Base-by-base conservation (phyloP, 148 eudicot species). In the Polygonum maritimum region DNA sequence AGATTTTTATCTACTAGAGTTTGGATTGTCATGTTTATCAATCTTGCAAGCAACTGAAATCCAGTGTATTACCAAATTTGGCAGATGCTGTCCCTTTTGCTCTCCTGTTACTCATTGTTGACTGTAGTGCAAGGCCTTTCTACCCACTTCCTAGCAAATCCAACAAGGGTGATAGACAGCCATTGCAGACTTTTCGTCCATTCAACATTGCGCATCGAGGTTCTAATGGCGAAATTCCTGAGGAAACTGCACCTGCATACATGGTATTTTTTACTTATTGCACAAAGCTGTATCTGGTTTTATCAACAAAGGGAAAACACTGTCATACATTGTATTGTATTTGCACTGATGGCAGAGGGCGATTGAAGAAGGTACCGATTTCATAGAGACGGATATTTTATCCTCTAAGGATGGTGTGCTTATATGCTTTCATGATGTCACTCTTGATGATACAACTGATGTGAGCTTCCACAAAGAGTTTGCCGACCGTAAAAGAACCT, bases 191-290 rank as follows among this genome's bases (percentile, higher is more conserved):
- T 67, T 90, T 82, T 62, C 96, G 92, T 3, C 87, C 97, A 10
- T 95, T 80, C 80, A 95, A 95, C 76, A 62, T 95, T 82, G 99
- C 99, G 44, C 99, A 92, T 76, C 88, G 99, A 76, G 99, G 99
- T 75, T 87, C 99, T 57, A 95, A 95, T 85, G 99, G 99, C 71
- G 99, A 95, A 82, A 45, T 89, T 75, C 99, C 99, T 36, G 99
- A 95, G 84, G 99, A 92, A 86, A 89, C 96, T 74, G 85, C 88
- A 77, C 82, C 92, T 71, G 97, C 99, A 51, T 95, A 95, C 45
- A 44, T 44, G 51, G 52, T 72, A 11, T 44, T 16, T 44, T 44
- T 6, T 2, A 15, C 19, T 7, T 51, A 19, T 3, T 51, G 19
- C 57, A 51, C 6, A 51, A 51, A 35, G 7, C 33, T 18, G 70